A percentile compares a stretch with the other conserved stretches of the same genome.
Conservation (phyloP, 805 yeast species). For the Candida tallmaniae region DNA sequence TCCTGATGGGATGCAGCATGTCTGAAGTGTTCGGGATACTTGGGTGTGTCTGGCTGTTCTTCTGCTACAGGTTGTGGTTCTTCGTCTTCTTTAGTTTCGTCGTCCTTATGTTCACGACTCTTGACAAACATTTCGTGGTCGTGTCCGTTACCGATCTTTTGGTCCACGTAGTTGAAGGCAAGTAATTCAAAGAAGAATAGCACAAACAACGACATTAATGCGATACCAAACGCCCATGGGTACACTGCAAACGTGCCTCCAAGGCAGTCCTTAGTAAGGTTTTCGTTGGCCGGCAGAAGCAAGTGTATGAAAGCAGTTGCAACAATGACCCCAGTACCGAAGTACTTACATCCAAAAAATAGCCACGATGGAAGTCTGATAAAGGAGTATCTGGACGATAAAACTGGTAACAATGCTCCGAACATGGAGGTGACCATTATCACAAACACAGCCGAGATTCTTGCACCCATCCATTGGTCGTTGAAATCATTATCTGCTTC, state of each 20-base stretch:
- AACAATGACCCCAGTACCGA: constrained; percentile 81
- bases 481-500: constrained; percentile 39
- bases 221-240: constrained; percentile 53
- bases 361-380: constrained; percentile 57
- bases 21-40: constrained; percentile 37
- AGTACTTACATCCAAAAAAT: constrained; percentile 66
- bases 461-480: constrained; percentile 39
- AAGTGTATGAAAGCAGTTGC: constrained; percentile 80
- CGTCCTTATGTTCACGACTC: constrained; percentile 18
- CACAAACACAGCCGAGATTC: constrained; percentile 64
- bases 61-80: too few species aligned
- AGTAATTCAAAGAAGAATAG: constrained; percentile 50
- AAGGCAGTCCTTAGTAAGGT: constrained; percentile 53
- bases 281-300: constrained; percentile 62
- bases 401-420: constrained; percentile 60
- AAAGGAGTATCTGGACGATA: constrained; percentile 55
- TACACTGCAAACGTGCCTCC: constrained; percentile 53
- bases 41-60: constrained; percentile 7
- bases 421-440: constrained; percentile 48
- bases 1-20: constrained; percentile 46
- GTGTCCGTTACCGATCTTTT: constrained; percentile 17
- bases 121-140: constrained; percentile 36
- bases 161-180: constrained; percentile 45
- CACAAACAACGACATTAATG: constrained; percentile 46
- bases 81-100: constrained; percentile 11